Evolutionary conservation across 495 filamentous ascomycete species (phyloP), one percentile per base, ranked within the genome.

Genomic region (Delitschia confertaspora): DNA sequence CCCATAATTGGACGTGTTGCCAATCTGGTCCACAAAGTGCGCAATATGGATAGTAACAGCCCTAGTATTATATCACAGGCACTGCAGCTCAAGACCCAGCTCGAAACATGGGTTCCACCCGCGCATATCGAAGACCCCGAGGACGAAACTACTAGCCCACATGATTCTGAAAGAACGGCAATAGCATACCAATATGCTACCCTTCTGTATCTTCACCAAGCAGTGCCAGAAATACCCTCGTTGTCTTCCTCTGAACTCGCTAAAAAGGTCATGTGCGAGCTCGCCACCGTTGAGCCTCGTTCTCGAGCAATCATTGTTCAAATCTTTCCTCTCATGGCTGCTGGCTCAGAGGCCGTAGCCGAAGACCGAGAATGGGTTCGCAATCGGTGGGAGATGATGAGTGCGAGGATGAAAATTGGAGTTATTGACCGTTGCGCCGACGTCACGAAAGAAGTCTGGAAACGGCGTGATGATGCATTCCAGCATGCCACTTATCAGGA

Each of bases 101-200:
- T 88, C 4, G 78, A 85, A 49, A 61, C 68, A 21, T 88, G 83
- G 83, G 61, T 66, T 11, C 72, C 77, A 2, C 78, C 78, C 4
- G 57, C 58, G 3, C 62, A 53, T 13, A 46, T 57, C 6, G 74
- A 81, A 47, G 60, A 68, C 2, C 80, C 81, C 3, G 79, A 84
- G 57, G 83, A 87, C 54, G 74, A 74, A 0, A 74, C 75, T 0
- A 74, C 71, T 0, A 69, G 76, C 18, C 69, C 85, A 4, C 69
- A 76, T 38, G 78, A 88, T 55, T 77, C 76, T 30, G 61, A 84
- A 18, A 76, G 77, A 41, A 85, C 81, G 0, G 83, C 83, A 1
- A 75, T 85, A 57, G 81, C 83, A 8, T 88, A 88, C 51, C 79
- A 80, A 27, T 83, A 73, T 68, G 82, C 83, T 3, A 85, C 81